A percentile compares a stretch with the other conserved stretches of the same genome.
Evolutionary conservation across 2,329 filamentous ascomycete genomes (phyloP).

Genomic region (Monilinia polystroma): DNA sequence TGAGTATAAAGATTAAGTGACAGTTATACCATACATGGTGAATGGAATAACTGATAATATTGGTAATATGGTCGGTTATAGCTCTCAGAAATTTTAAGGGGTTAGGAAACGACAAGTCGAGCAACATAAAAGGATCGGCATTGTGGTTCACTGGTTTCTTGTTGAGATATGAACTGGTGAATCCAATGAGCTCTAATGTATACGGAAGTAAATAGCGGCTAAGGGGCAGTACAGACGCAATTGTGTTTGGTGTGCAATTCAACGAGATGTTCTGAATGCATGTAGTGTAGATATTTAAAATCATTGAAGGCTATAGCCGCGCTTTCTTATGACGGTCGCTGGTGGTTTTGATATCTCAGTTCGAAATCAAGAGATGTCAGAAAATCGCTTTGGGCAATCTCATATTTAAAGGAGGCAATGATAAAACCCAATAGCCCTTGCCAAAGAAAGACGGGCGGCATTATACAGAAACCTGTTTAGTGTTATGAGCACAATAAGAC

Average conservation of each 20-base stretch:
- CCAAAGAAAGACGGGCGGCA: neutral
- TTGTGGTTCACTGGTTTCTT: neutral
- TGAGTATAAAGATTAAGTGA: neutral
- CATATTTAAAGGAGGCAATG: too few species aligned
- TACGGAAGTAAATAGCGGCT: neutral
- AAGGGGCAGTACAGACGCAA: conserved; percentile 5
- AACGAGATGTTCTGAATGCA: neutral
- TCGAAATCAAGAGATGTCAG: neutral
- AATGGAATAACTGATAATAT: neutral
- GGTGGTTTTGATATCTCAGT: neutral
- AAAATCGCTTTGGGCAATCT: neutral
- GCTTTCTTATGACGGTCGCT: neutral
- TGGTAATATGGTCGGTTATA: neutral
- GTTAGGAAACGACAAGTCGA: neutral
- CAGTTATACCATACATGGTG: conserved; percentile 10
- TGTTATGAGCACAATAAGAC: neutral
- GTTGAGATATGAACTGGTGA: neutral
- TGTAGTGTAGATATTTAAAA: neutral
- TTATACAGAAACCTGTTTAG: conserved; percentile 1
- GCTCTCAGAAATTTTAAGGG: neutral
- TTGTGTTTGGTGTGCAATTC: neutral
- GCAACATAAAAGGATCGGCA: neutral
- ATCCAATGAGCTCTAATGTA: neutral
- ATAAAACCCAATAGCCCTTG: too few species aligned
- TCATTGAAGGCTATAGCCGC: neutral